These are phyloP conservation scores for Penicillium robsamsonii DNA, from an alignment of 495 filamentous ascomycete species.

Conservation along the genomic window DNA sequence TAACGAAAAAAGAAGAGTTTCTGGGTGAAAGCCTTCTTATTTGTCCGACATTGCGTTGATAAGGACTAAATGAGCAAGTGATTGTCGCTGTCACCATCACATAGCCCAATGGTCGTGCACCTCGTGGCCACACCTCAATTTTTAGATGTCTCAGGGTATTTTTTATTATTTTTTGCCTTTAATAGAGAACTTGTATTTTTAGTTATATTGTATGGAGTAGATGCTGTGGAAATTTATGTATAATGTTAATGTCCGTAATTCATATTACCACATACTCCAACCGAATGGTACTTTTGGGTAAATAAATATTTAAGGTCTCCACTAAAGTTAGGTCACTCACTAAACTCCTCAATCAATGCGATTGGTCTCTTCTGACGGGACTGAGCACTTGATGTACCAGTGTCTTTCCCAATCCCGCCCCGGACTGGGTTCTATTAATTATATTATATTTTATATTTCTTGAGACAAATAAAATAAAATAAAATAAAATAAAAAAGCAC, in stretches of 20 bases:
- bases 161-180: not conserved
- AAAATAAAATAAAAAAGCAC: slow-evolving; percentile 20
- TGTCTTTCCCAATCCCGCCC: slow-evolving; percentile 29
- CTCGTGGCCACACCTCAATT: slow-evolving; percentile 27
- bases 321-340: not conserved
- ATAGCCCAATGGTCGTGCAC: slow-evolving; percentile 23
- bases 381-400: slow-evolving; percentile 14
- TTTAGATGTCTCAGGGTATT: slow-evolving; percentile 11
- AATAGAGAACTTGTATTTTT: too few relatives aligned
- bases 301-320: too few relatives aligned
- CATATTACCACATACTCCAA: too few relatives aligned
- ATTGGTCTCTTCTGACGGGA: slow-evolving; percentile 8
- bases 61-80: slow-evolving; percentile 21
- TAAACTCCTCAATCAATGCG: not conserved
- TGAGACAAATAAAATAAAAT: slow-evolving; percentile 10
- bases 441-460: slow-evolving; percentile 6
- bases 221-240: not conserved
- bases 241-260: not conserved
- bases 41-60: slow-evolving; percentile 20
- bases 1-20: not conserved
- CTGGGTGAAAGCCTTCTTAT: slow-evolving; percentile 4
- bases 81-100: slow-evolving; percentile 32
- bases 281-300: too few relatives aligned
- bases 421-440: slow-evolving; percentile 14
- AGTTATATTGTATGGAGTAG: too few relatives aligned